phyloP scores from a whole-genome alignment of 2,329 filamentous ascomycete species.

The Ceratocystis lukuohia region DNA sequence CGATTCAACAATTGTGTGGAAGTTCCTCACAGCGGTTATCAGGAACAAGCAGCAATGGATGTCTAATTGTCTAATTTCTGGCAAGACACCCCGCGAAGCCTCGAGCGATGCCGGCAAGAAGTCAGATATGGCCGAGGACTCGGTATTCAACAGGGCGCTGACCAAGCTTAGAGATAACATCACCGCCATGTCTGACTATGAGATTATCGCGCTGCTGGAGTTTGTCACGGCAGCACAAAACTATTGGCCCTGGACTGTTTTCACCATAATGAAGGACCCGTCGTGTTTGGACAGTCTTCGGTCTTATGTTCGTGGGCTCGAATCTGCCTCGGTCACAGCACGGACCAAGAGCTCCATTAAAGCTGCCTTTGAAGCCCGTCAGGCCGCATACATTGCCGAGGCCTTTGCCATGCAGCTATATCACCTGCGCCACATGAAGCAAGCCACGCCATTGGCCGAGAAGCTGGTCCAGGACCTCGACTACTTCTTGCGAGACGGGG shows the following conservation, averaged over 20 bases:
- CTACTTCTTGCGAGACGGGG: conserved; percentile 68
- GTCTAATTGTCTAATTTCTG: conserved; percentile 82
- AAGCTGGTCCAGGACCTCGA: conserved; percentile 60
- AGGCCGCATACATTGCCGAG: conserved; percentile 74
- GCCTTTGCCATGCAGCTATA: conserved; percentile 86
- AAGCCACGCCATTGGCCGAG: conserved; percentile 50
- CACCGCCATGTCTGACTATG: conserved; percentile 46
- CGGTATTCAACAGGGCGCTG: conserved; percentile 63
- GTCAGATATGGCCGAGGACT: conserved; percentile 36
- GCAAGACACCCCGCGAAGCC: conserved; percentile 58
- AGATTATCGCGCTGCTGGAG: conserved; percentile 64
- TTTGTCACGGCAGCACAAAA: conserved; percentile 84
- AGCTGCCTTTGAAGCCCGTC: conserved; percentile 49
- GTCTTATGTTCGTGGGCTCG: conserved; percentile 50
- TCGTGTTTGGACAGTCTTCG: conserved; percentile 60
- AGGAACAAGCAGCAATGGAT: conserved; percentile 92
- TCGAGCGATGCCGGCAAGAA: conserved; percentile 33
- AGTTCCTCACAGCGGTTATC: conserved; percentile 72
- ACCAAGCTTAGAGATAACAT: conserved; percentile 51
- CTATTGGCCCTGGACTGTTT: conserved; percentile 90
- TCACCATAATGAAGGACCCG: conserved; percentile 59
- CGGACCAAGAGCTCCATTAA: conserved; percentile 40
- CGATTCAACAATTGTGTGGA: conserved; percentile 63
- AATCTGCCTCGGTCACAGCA: conserved; percentile 37
- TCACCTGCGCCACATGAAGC: conserved; percentile 63